Evolutionary conservation across 2,329 filamentous ascomycete genomes (phyloP), one percentile per base, ranked within the genome.

Genomic region (Monilinia fructicola): DNA sequence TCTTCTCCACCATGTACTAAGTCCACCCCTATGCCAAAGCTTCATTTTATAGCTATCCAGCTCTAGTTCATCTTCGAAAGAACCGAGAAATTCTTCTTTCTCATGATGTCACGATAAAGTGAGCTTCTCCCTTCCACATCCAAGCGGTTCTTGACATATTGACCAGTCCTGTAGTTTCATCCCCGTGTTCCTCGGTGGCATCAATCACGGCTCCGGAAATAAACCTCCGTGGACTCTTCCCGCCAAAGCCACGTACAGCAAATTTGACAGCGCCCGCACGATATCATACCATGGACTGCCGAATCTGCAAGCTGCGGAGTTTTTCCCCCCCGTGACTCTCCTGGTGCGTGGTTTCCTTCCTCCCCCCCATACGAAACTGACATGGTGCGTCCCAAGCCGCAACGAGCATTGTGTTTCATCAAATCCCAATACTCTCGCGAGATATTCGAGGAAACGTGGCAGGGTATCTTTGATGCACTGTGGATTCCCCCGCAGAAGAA

Each of bases 181-280:
- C 70, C 91, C 91, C 18, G 82, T 93, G 62, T 88, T 93, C 74
- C 81, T 94, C 18, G 87, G 86, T 35, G 89, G 83, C 55, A 85
- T 91, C 74, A 90, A 88, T 31, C 46, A 61, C 23, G 59, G 60
- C 28, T 38, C 70, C 86, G 89, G 89, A 60, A 94, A 95, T 77
- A 86, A 86, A 70, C 90, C 91, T 0, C 91, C 91, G 0, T 93
- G 90, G 89, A 81, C 81, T 0, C 80, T 91, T 40, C 85, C 87
- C 2, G 87, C 85, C 54, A 93, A 93, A 79, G 87, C 84, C 28
- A 76, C 74, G 1, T 88, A 92, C 73, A 80, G 83, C 59, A 72
- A 72, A 35, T 83, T 79, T 67, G 85, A 87, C 72, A 73, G 73
- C 3, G 72, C 75, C 26, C 78, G 84, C 54, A 82, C 83, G n/a